Evolutionary conservation across 2,329 filamentous ascomycete species (phyloP), one percentile per base, ranked within the genome.

Genomic region (Bimuria novae-zelandiae): DNA sequence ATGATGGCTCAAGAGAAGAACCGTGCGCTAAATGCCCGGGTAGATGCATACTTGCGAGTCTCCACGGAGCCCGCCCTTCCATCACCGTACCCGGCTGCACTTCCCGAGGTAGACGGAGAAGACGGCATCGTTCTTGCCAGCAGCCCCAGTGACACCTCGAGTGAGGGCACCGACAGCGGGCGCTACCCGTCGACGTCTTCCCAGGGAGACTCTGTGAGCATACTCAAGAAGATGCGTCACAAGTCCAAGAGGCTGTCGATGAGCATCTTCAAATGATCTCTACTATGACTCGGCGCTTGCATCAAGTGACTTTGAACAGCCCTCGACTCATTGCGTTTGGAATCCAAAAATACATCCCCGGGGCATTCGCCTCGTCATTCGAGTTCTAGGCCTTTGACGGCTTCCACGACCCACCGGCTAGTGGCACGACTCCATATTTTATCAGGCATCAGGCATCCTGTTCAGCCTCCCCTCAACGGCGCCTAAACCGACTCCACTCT

Each of bases 1-100:
- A 65, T 74, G 40, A 67, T 73, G 51, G 70, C 71, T 5, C 67
- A 68, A 7, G 72, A 74, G 64, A 73, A 73, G 68, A 75, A 73
- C 59, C 63, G 68, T 19, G 72, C 72, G 8, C 72, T 73, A 66
- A 75, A 72, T 58, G 67, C 69, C 23, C 61, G 71, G 16, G 64
- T 75, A n/a, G 72, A 74, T 41, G 67, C 70, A 19, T 75, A 75
- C 66, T 69, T 75, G 54, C 63, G 54, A n/a, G 49, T 69, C 39
- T 60, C 69, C 32, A 54, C 62, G 17, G 56, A 60, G 54, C 60
- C 62, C 6, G 61, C 65, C 19, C 51, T 61, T n/a, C 61, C 60
- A 33, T 44, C 60, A 4, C 57, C 64, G 1, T 68, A 69, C 42
- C 65, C 67, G 32, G 55, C 51, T 21, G 56, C 63, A 11, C 39